Evolutionary conservation across 1,284 basidiomycete genomes (phyloP), one percentile per base, ranked within the genome.

Genomic region (Fomes fomentarius): DNA sequence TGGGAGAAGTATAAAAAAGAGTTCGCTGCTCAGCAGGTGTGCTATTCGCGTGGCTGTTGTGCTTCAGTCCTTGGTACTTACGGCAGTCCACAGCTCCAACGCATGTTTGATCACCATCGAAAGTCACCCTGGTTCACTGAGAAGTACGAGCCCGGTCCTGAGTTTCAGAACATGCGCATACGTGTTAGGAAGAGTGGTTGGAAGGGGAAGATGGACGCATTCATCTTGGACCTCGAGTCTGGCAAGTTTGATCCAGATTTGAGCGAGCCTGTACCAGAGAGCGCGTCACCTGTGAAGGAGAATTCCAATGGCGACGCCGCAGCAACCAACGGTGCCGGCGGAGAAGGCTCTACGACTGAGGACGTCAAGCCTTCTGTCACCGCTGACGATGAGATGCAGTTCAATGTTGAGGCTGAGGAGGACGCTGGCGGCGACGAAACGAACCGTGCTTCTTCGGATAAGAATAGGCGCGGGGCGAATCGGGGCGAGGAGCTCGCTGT

Each of bases 1-100:
- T 96, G 93, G 84, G 94, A 96, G 72, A 91, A 91, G 66, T 96
- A 96, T 70, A 91, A 93, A 74, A 94, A 93, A 70, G 89, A 92
- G 51, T 95, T 94, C 68, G 77, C 85, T 51, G 86, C 86, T 39
- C 81, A 82, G 56, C 93, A 96, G 87, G 93, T 94, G 66, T 76
- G 87, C 76, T 15, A 12, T 8, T 9, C 15, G 28, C 26, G 22
- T 22, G 19, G 41, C 22, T 45, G 12, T 38, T 10, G 1, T 15
- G 24, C 17, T n/a, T 26, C 31, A 9, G 10, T 26, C 2, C 8
- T 30, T 34, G 9, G 9, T 30, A 4, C 41, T 55, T 9, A 52
- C 43, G 11, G 28, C 17, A 15, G 7, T 39, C 0, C 22, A n/a
- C 80, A 93, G 91, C 82, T 96, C 65, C 92, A 92, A 76, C 89